Evolutionary conservation across 345 rosid genomes (phyloP).

Genomic region (Brassica napus): Da-Ae NC_063449.1:27616001-27616500

Average conservation of each 20-base stretch:
- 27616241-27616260: neutral
- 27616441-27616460: slow-evolving; percentile 77
- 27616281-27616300: neutral
- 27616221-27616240: slow-evolving; percentile 28
- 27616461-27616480: slow-evolving; percentile 77
- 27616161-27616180: slow-evolving; percentile 94
- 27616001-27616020: neutral
- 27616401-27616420: slow-evolving; percentile 47
- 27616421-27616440: slow-evolving; percentile 71
- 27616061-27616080: slow-evolving; percentile 37
- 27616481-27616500: slow-evolving; percentile 50
- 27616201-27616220: slow-evolving; percentile 66
- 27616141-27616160: slow-evolving; percentile 98
- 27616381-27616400: neutral
- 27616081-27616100: slow-evolving; percentile 43
- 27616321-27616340: neutral
- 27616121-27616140: slow-evolving; percentile 93
- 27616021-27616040: too few relatives aligned
- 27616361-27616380: neutral
- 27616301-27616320: neutral
- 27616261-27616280: neutral
- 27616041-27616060: slow-evolving; percentile 25
- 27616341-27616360: neutral
- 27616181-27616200: slow-evolving; percentile 74
- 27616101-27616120: slow-evolving; percentile 29